A percentile compares a stretch with the other conserved stretches of the same genome.
Evolutionary conservation across 2,329 filamentous ascomycete species (phyloP).

Genomic region (Neonectria ditissima): DNA sequence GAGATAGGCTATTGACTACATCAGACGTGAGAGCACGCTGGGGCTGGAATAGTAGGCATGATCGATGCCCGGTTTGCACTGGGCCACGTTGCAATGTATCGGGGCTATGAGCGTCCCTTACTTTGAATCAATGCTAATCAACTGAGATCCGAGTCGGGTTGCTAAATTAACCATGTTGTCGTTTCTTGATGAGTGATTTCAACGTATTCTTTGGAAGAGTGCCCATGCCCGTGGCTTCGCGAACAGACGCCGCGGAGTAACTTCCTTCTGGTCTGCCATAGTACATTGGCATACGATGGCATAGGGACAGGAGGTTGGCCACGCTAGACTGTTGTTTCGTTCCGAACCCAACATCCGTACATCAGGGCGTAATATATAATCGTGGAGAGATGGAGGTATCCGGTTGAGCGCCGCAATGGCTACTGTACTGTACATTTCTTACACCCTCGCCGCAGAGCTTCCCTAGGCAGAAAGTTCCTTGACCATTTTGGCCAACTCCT

Average conservation of each 20-base stretch:
- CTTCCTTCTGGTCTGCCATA: background rate
- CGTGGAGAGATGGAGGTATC: slow-evolving; percentile 23
- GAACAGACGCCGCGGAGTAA: background rate
- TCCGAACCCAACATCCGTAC: slow-evolving; percentile 14
- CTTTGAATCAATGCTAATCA: background rate
- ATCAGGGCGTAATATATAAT: slow-evolving; percentile 25
- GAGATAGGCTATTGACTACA: background rate
- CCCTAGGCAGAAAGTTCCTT: slow-evolving; percentile 58
- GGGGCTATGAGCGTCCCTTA: background rate
- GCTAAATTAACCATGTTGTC: background rate
- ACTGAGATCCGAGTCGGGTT: background rate
- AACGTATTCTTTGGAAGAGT: background rate
- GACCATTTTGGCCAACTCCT: slow-evolving; percentile 69
- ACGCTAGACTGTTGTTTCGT: background rate
- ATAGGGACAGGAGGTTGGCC: background rate
- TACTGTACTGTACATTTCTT: slow-evolving; percentile 42
- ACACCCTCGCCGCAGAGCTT: slow-evolving; percentile 26
- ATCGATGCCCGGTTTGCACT: no score
- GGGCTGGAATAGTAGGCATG: background rate
- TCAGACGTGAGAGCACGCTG: background rate
- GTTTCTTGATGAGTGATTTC: background rate
- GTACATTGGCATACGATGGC: background rate
- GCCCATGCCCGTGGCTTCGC: background rate
- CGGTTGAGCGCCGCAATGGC: slow-evolving; percentile 17
- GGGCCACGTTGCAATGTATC: background rate